Conservation (phyloP, 2,329 filamentous ascomycete genomes). For the Paraphoma chrysanthemicola region DNA sequence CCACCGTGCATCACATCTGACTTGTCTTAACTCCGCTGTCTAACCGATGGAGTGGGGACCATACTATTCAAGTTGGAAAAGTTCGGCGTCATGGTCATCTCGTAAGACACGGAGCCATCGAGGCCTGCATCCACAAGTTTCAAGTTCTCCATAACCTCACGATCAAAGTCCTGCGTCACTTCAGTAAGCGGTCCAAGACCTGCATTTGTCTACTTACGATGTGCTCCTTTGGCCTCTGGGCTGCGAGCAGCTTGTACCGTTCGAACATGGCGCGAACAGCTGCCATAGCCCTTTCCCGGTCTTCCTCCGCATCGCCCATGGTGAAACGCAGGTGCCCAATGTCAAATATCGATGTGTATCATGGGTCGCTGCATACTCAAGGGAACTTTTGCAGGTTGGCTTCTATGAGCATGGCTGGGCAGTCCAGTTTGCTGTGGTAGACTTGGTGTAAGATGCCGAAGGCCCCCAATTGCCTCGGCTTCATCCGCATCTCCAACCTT, state of each 20-base stretch:
- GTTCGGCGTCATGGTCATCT: constrained; percentile 42
- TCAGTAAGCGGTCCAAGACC: not conserved
- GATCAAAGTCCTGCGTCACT: constrained; percentile 44
- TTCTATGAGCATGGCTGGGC: not conserved
- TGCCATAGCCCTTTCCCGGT: constrained; percentile 42
- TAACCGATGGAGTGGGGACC: not conserved
- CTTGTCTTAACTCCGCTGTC: constrained; percentile 3
- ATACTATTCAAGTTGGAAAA: constrained; percentile 52
- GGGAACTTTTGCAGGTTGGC: no score
- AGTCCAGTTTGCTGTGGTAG: not conserved
- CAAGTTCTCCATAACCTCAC: constrained; percentile 46
- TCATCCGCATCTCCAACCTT: constrained; percentile 2
- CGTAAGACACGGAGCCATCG: constrained; percentile 44
- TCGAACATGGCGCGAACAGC: constrained; percentile 48
- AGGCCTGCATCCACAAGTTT: constrained; percentile 46
- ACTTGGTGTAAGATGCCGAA: not conserved
- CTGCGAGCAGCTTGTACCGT: constrained; percentile 42
- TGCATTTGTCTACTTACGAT: constrained; percentile 27
- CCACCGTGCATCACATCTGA: constrained; percentile 51
- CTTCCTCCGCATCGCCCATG: constrained; percentile 33
- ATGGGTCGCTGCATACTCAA: no score
- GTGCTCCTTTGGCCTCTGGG: constrained; percentile 38
- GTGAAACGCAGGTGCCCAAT: not conserved
- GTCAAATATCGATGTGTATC: no score
- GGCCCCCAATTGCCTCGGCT: constrained; percentile 16